Evolutionary conservation across 257 asterid genomes (phyloP).

Genomic region (Ehretia macrophylla): DNA sequence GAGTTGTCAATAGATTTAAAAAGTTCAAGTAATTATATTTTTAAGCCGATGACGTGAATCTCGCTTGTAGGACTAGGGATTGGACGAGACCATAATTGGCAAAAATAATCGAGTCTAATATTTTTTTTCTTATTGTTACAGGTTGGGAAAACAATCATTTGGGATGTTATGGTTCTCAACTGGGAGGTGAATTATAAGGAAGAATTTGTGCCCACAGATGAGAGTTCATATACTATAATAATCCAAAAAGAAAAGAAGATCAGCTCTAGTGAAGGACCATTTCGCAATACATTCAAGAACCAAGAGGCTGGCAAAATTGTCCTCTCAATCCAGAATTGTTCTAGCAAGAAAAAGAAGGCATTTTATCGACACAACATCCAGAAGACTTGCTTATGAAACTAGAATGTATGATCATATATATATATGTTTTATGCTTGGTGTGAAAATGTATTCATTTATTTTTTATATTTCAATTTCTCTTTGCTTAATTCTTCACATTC

Average conservation of each 20-base stretch:
- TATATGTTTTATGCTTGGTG: not conserved
- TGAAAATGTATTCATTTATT: not conserved
- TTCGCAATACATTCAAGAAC: constrained; percentile 69
- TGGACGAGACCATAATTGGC: too few species aligned
- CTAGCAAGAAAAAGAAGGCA: constrained; percentile 69
- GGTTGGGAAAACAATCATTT: constrained; percentile 59
- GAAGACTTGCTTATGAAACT: constrained; percentile 39
- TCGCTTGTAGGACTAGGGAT: too few species aligned
- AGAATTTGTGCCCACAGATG: constrained; percentile 65
- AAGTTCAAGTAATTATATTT: too few species aligned
- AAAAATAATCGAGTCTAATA: too few species aligned
- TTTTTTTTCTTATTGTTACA: constrained; percentile 17
- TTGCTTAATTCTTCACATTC: not conserved
- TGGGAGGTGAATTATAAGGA: constrained; percentile 78
- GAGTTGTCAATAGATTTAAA: too few species aligned
- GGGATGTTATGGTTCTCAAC: constrained; percentile 59
- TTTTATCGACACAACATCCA: constrained; percentile 60
- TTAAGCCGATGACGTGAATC: too few species aligned
- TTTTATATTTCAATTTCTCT: not conserved
- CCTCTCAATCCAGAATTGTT: constrained; percentile 45
- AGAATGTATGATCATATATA: not conserved
- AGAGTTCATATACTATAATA: constrained; percentile 59
- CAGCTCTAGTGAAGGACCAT: constrained; percentile 33
- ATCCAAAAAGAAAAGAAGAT: constrained; percentile 62
- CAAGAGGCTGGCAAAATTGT: constrained; percentile 60